Conservation (phyloP, 208 protist species). For the Leishmania turanica region DNA sequence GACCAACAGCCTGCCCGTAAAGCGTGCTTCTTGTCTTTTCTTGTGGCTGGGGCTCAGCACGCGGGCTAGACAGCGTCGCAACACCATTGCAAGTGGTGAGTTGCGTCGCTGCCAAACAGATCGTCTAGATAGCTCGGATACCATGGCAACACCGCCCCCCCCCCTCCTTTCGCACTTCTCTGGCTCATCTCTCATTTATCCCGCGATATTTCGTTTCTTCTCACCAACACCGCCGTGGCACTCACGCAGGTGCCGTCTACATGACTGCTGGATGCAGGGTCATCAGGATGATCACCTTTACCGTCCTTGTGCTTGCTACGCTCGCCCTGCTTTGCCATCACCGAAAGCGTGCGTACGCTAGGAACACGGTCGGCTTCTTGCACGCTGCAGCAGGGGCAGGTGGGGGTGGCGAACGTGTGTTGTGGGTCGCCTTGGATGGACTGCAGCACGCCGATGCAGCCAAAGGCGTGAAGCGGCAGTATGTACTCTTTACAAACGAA, state of each 20-base stretch:
- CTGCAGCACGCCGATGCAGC: conserved; percentile 58
- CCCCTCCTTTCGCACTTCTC: neutral
- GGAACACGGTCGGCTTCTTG: conserved; percentile 84
- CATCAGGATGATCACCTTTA: conserved; percentile 8
- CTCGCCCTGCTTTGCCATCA: conserved; percentile 29
- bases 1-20: neutral
- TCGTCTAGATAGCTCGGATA: neutral
- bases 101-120: neutral
- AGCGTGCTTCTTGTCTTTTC: neutral
- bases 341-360: conserved; percentile 24
- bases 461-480: conserved; percentile 40
- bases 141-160: too few species aligned
- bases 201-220: neutral
- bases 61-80: neutral
- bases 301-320: conserved; percentile 11
- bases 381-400: conserved; percentile 92
- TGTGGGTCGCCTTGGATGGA: conserved; percentile 91
- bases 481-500: conserved; percentile 65
- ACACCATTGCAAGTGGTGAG: neutral
- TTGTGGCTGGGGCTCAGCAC: neutral
- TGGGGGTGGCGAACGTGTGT: conserved; percentile 96
- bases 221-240: neutral
- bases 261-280: neutral
- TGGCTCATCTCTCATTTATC: neutral
- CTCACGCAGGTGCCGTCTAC: neutral